These are phyloP conservation scores for Microsporum audouinii DNA, from an alignment of 2,329 filamentous ascomycete species.

Conservation along the genomic window DNA sequence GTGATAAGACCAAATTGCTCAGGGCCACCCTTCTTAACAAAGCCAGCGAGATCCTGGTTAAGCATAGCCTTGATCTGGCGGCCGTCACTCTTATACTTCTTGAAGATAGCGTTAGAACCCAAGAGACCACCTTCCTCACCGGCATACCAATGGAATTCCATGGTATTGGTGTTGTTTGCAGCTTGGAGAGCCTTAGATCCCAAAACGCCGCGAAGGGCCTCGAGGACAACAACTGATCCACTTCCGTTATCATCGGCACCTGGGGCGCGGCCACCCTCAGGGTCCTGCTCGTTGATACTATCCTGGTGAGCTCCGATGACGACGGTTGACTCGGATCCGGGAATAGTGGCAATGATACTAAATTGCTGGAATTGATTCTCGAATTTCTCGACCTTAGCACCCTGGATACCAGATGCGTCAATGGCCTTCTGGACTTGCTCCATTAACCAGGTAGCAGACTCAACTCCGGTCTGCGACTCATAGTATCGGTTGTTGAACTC, in stretches of 20 bases:
- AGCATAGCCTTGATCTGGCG: conserved; percentile 89
- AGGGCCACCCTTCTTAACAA: conserved; percentile 64
- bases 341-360: conserved; percentile 84
- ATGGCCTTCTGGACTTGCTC: conserved; percentile 63
- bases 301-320: conserved; percentile 90
- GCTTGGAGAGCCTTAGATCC: conserved; percentile 56
- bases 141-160: conserved; percentile 63
- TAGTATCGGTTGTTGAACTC: conserved; percentile 49
- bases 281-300: conserved; percentile 66
- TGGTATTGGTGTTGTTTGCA: conserved; percentile 55
- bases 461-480: conserved; percentile 50
- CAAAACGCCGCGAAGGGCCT: conserved; percentile 74
- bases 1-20: conserved; percentile 89
- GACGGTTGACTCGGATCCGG: conserved; percentile 72
- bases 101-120: conserved; percentile 82
- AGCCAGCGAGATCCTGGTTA: conserved; percentile 98
- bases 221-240: conserved; percentile 86
- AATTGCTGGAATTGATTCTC: conserved; percentile 78
- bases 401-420: conserved; percentile 56
- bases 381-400: conserved; percentile 62
- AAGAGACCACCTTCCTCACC: conserved; percentile 58
- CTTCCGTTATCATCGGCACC: conserved; percentile 91
- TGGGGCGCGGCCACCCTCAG: conserved; percentile 69
- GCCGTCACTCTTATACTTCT: conserved; percentile 59
- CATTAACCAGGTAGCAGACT: conserved; percentile 83